A percentile compares a stretch with the other conserved stretches of the same genome.
phyloP scores from a whole-genome alignment of 1,284 basidiomycete species.

The Melampsora americana region DNA sequence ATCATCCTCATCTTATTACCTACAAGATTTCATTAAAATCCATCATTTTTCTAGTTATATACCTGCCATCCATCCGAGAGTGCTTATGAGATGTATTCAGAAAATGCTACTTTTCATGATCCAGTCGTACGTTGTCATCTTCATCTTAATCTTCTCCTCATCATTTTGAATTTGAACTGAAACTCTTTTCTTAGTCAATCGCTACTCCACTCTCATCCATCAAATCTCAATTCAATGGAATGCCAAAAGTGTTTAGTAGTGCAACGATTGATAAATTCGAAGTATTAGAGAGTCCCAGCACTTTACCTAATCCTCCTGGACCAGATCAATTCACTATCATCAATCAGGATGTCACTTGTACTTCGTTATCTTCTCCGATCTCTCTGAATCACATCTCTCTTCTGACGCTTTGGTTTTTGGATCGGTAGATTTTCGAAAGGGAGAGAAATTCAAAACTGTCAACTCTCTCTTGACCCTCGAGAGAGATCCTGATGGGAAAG shows the following conservation, averaged over 20 bases:
- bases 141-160: not conserved
- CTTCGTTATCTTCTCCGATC: not conserved
- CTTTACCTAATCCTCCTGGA: conserved; percentile 35
- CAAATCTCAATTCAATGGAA: conserved; percentile 46
- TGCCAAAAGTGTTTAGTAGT: conserved; percentile 44
- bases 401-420: not conserved
- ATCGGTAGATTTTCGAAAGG: conserved; percentile 34
- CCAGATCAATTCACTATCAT: conserved; percentile 42
- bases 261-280: conserved; percentile 44
- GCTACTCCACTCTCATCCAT: conserved; percentile 39
- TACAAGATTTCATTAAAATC: not conserved
- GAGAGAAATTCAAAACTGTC: conserved; percentile 44
- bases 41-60: conserved; percentile 24
- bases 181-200: conserved; percentile 16
- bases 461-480: conserved; percentile 45
- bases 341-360: conserved; percentile 45
- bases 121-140: conserved; percentile 22
- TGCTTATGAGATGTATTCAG: conserved; percentile 44
- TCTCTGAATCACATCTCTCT: too few relatives aligned
- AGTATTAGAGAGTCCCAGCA: conserved; percentile 42
- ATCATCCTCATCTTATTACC: not conserved
- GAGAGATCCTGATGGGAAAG: conserved; percentile 41
- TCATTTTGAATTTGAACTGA: not conserved
- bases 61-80: conserved; percentile 33
- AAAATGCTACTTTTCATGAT: conserved; percentile 46